Base-by-base conservation (phyloP, 805 yeast species). In the Scheffersomyces amazonensis region DNA sequence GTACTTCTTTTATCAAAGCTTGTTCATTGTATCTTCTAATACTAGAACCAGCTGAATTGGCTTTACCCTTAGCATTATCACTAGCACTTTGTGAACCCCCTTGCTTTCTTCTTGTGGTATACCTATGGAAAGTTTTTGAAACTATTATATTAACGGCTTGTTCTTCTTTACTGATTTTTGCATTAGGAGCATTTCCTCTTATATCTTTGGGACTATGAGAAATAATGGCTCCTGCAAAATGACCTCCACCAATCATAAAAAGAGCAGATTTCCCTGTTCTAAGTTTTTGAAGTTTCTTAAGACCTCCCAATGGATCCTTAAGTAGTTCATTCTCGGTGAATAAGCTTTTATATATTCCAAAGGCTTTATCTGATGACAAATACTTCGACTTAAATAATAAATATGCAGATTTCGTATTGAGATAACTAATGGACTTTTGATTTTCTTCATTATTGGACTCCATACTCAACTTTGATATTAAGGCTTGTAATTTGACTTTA, bases 221-320 rank as follows among this genome's bases (percentile, higher is more conserved):
- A 7, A 93, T 72, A 31, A 93, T 84, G 0, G 96, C 96, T 15
- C 93, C 99, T 0, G 98, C 96, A 68, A 93, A 93, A 64, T 93
- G 97, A 30, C 99, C 99, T 31, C 98, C 97, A 12, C 97, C 97
- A 37, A 93, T 77, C 96, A 93, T 87, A 48, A 93, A 76, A 10
- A 93, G 60, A 0, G 95, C 95, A 4, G 96, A 86, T 32, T 72
- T 71, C 3, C 65, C 63, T 0, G 51, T 43, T 3, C 49, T 54
- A n/a, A 27, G 40, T 13, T 35, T 23, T 3, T 24, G 7, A 36
- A 31, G 46, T 29, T 31, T 43, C 20, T 53, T 50, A n/a, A 87
- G 48, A 0, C 73, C 54, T n/a, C 60, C 62, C 5, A 77, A 45
- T 0, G 95, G 93, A 3, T 64, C 58, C 0, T 41, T 35, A 35